These are phyloP conservation scores for Backusella circina DNA, from an alignment of 192 early-diverging fungal genomes.

Conservation along the genomic window DNA sequence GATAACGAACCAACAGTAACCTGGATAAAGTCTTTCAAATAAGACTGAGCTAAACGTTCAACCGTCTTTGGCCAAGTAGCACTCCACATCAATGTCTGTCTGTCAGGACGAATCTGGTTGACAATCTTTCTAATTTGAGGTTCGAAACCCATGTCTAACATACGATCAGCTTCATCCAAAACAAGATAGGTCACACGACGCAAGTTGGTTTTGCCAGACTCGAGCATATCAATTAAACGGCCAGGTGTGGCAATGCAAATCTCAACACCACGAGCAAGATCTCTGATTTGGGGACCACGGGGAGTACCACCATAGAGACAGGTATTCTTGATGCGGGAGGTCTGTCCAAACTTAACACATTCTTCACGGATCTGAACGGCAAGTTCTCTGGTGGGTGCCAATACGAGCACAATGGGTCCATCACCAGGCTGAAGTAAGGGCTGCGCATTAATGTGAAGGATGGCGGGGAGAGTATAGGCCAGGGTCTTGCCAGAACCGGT, in stretches of 20 bases:
- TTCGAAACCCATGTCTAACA: conserved; percentile 99
- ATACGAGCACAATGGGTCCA: conserved; percentile 93
- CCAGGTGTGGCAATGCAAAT: conserved; percentile 98
- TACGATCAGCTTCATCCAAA: conserved; percentile 98
- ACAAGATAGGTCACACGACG: conserved; percentile 95
- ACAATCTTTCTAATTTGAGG: conserved; percentile 98
- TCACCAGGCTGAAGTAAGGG: conserved; percentile 88
- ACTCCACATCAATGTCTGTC: conserved; percentile 99
- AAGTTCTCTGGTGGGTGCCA: conserved; percentile 96
- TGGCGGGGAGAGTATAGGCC: conserved; percentile 91
- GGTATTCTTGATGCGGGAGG: conserved; percentile 87
- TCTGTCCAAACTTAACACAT: conserved; percentile 88
- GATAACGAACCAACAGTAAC: conserved; percentile 95
- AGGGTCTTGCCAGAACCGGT: conserved; percentile 95
- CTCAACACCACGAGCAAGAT: conserved; percentile 78
- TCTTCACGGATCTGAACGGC: conserved; percentile 97
- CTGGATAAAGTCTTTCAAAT: conserved; percentile 91
- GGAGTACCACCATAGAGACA: conserved; percentile 97
- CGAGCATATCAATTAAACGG: conserved; percentile 96
- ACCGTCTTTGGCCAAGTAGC: conserved; percentile 99
- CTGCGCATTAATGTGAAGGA: conserved; percentile 98
- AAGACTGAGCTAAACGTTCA: conserved; percentile 87
- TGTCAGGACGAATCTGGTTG: conserved; percentile 93
- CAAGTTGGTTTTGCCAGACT: conserved; percentile 84
- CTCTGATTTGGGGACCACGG: conserved; percentile 85